Conservation (phyloP, 305 asterid species). For the Fraxinus nigra region DNA sequence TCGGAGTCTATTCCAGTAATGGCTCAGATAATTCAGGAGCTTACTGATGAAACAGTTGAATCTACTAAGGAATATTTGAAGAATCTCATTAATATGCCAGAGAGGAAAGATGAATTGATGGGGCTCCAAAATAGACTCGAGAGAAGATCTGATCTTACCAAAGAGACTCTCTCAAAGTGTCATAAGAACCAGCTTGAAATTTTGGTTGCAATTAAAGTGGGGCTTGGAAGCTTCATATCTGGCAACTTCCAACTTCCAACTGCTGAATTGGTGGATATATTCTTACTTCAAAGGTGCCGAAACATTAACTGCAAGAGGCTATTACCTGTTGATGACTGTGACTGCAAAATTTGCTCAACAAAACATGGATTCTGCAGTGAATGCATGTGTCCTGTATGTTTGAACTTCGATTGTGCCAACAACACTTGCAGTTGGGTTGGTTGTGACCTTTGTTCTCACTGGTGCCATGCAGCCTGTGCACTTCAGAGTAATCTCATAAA, state of each 20-base stretch:
- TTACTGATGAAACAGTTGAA: slow-evolving; percentile 68
- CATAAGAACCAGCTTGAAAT: slow-evolving; percentile 72
- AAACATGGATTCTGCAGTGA: slow-evolving; percentile 92
- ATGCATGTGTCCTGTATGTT: slow-evolving; percentile 95
- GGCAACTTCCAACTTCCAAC: slow-evolving; percentile 42
- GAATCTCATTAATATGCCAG: slow-evolving; percentile 45
- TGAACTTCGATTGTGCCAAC: slow-evolving; percentile 80
- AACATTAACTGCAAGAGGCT: slow-evolving; percentile 68
- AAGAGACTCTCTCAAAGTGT: slow-evolving; percentile 72
- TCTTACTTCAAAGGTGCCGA: slow-evolving; percentile 79
- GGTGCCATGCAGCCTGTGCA: slow-evolving; percentile 95
- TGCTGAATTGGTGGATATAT: slow-evolving; percentile 68
- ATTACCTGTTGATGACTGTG: slow-evolving; percentile 92
- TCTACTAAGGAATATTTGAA: slow-evolving; percentile 67
- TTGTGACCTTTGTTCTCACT: slow-evolving; percentile 93
- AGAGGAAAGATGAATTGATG: slow-evolving; percentile 55
- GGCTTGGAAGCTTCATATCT: slow-evolving; percentile 59
- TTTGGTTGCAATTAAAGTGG: slow-evolving; percentile 69
- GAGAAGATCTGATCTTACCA: slow-evolving; percentile 77
- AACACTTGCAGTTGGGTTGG: slow-evolving; percentile 97
- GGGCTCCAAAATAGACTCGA: slow-evolving; percentile 67
- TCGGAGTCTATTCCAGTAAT: slow-evolving; percentile 65
- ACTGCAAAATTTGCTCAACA: slow-evolving; percentile 84
- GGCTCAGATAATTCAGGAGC: slow-evolving; percentile 77
- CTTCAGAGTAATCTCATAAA: slow-evolving; percentile 61